Evolutionary conservation across 306 rosid genomes (phyloP), one percentile per base, ranked within the genome.

Genomic region (Neltuma alba): DNA sequence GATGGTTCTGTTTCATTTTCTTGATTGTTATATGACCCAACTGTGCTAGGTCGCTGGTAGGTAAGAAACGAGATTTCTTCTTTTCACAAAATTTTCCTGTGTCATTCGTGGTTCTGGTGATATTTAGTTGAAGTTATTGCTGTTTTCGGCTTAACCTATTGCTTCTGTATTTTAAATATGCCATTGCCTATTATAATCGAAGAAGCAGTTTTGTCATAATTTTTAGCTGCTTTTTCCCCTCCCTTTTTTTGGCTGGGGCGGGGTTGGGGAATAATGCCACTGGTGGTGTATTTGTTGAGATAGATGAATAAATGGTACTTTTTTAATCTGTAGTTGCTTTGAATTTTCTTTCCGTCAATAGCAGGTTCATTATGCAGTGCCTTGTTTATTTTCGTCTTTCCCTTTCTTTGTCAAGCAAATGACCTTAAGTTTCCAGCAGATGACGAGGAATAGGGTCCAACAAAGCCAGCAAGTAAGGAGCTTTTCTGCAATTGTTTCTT

Each of bases 21-120:
- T 74, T 79, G 41, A 81, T 64, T 79, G 69, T 72, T 79, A 80
- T 83, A 67, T 76, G 63, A 80, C 77, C 58, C 33, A 62, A 44
- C 38, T 66, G 50, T 76, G 78, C 79, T 88, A 81, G 92, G 89
- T 87, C 75, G 84, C 74, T 78, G 91, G 81, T 88, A 75, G 95
- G 91, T 88, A 61, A 87, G 84, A 87, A 66, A 79, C 76, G 54
- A 52, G 57, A 23, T 80, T 72, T 83, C 77, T 37, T 78, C 69
- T 82, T 48, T 70, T 41, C 20, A 30, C 54, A 57, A 45, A 34
- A 45, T 33, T 28, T 55, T 74, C 72, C 25, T 47, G 40, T 78
- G 48, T 64, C 7, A 14, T 55, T 57, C 55, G 7, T 30, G 41
- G 6, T 52, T 78, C 42, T 27, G 68, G 80, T 79, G 74, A 33